Conservation (phyloP, 139 green algal genomes). For the Asterochloris sp. region DNA sequence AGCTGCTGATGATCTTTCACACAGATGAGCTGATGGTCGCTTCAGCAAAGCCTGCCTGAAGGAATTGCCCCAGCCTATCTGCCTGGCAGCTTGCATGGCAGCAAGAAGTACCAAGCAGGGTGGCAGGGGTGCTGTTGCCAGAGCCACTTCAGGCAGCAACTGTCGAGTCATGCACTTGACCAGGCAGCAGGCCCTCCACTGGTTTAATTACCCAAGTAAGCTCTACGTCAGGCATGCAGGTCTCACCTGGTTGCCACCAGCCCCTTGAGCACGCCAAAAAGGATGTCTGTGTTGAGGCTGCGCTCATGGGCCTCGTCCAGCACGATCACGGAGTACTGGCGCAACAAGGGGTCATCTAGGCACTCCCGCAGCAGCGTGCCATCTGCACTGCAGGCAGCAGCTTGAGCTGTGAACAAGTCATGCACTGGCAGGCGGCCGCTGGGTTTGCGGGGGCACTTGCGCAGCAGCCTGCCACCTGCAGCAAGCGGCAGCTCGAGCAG, state of each 20-base stretch:
- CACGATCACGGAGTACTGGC: conserved; percentile 76
- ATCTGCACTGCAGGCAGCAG: conserved; percentile 69
- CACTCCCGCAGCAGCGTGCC: conserved; percentile 87
- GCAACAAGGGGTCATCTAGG: conserved; percentile 75
- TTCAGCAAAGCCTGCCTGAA: background rate
- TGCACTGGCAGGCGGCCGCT: no score
- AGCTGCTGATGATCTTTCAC: no score
- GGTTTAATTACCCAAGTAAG: no score
- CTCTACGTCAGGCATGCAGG: no score
- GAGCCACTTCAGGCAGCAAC: background rate
- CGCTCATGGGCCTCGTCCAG: conserved; percentile 97
- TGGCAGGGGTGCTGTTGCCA: background rate
- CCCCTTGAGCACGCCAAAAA: conserved; percentile 93
- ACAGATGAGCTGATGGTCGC: no score
- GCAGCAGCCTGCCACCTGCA: conserved; percentile 79
- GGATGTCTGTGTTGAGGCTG: conserved; percentile 93
- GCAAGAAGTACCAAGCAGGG: background rate
- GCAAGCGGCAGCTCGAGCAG: no score
- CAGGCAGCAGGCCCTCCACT: no score
- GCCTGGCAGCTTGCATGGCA: background rate
- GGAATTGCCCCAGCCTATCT: background rate
- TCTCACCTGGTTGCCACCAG: conserved; percentile 34
- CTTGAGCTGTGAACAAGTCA: no score
- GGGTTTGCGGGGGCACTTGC: no score
- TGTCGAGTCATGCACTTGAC: no score